Evolutionary conservation across 2,329 filamentous ascomycete genomes (phyloP), one percentile per base, ranked within the genome.

Genomic region (Fusarium chaquense): DNA sequence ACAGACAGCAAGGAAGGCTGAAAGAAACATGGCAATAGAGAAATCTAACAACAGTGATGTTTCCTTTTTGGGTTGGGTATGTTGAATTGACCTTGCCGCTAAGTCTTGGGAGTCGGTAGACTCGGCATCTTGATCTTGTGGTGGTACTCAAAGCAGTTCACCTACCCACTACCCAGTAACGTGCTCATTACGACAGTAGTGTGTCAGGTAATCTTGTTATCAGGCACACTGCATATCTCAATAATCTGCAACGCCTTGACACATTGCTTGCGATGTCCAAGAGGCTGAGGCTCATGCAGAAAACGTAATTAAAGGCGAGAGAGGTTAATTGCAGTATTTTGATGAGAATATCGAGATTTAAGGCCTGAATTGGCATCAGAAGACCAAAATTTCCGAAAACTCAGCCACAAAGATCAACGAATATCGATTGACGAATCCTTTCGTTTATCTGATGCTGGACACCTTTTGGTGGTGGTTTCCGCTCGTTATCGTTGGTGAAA

Each of bases 151-250:
- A 51, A 54, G 33, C 51, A 32, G 52, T 36, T 47, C 59, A 49
- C 49, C 50, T 64, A 49, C 49, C 50, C 45, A 33, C 20, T 20
- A 20, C 20, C 20, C 20, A 20, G 35, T 46, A 66, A 61, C 54
- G 36, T 54, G 46, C 38, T 53, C 45, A 70, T 67, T 67, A 69
- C 62, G 66, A 70, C 59, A 56, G 51, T 40, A 54, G 58, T 49
- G 58, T 61, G 70, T 71, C 61, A 73, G 68, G 45, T 43, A 57
- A 51, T 66, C 65, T 62, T 66, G 60, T 65, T 55, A 51, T 26
- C 55, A 56, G 50, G 52, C 58, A 62, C 55, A 56, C 41, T 44
- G 53, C 54, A 35, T 49, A 65, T 44, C 41, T 59, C 41, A 52
- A 30, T 28, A 52, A 52, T 52, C 24, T 40, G 49, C 49, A 40